Conservation (phyloP, 805 yeast species). For the Saccharomyces cerevisiae region DNA sequence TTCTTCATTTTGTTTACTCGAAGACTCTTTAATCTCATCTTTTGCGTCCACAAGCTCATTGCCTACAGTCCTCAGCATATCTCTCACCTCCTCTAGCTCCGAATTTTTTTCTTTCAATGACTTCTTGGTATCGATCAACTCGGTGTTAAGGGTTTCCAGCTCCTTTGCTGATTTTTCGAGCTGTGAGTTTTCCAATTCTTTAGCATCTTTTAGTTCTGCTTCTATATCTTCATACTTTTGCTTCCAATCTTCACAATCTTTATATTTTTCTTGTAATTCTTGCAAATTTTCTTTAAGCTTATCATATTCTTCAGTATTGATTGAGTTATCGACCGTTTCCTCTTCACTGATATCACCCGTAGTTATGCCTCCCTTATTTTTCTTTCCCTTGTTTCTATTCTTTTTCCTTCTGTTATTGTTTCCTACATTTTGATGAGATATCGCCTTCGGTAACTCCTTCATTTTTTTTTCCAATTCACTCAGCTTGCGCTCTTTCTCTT, state of each 20-base stretch:
- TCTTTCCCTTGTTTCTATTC: constrained; percentile 13
- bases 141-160: constrained; percentile 14
- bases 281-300: constrained; percentile 3
- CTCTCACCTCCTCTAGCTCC: constrained; percentile 64
- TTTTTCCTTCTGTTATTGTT: constrained; percentile 9
- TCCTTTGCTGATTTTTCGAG: constrained; percentile 5
- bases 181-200: not conserved
- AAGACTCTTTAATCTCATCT: constrained; percentile 42
- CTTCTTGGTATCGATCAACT: constrained; percentile 16
- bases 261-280: not conserved
- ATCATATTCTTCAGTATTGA: constrained; percentile 6
- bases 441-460: not conserved
- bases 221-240: constrained; percentile 1
- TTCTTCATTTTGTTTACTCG: constrained; percentile 6
- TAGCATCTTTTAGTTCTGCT: constrained; percentile 5
- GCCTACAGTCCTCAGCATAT: constrained; percentile 70
- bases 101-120: constrained; percentile 39
- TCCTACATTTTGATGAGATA: not conserved
- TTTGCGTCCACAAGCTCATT: constrained; percentile 67
- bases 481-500: not conserved
- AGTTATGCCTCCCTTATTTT: constrained; percentile 1
- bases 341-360: not conserved
- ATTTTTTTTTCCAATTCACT: not conserved
- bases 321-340: not conserved
- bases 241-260: constrained; percentile 2